Percentiles rank a stretch among this genome's conserved stretches.
These are phyloP conservation scores for Sporothrix curviconia DNA, from an alignment of 2,329 filamentous ascomycete genomes.

Conservation along the genomic window DNA sequence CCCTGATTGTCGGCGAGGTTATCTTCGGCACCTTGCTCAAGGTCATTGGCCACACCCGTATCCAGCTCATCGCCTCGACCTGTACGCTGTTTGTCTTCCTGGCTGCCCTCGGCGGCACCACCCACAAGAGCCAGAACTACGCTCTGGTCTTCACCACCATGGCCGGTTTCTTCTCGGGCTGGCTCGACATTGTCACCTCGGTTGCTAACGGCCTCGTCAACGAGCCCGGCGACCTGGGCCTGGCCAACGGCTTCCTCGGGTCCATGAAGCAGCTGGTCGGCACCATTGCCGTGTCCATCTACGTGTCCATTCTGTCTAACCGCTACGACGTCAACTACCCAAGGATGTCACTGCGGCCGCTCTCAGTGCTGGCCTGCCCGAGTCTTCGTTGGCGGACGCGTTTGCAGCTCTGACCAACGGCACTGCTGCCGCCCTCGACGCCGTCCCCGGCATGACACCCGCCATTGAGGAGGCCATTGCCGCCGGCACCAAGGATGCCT, in stretches of 20 bases:
- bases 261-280: slow-evolving; percentile 16
- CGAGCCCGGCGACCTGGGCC: slow-evolving; percentile 15
- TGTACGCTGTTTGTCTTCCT: slow-evolving; percentile 10
- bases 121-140: slow-evolving; percentile 9
- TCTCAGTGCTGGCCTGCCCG: slow-evolving; percentile 8
- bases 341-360: slow-evolving; percentile 8
- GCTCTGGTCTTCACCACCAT: slow-evolving; percentile 14
- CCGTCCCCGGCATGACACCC: slow-evolving; percentile 14
- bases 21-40: slow-evolving; percentile 6
- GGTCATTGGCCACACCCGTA: slow-evolving; percentile 7
- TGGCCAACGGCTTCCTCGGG: slow-evolving; percentile 17
- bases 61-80: slow-evolving; percentile 12
- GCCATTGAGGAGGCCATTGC: slow-evolving; percentile 10
- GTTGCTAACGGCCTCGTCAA: slow-evolving; percentile 17
- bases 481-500: slow-evolving; percentile 11
- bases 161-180: slow-evolving; percentile 16
- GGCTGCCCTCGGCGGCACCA: slow-evolving; percentile 14
- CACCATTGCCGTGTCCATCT: slow-evolving; percentile 14
- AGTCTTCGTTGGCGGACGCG: background rate
- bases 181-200: slow-evolving; percentile 13
- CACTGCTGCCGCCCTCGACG: slow-evolving; percentile 7
- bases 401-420: slow-evolving; percentile 10
- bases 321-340: slow-evolving; percentile 7
- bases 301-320: slow-evolving; percentile 13
- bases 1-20: slow-evolving; percentile 11